phyloP scores from a whole-genome alignment of 2,329 filamentous ascomycete genomes.

The Sphaerulina musiva region DNA sequence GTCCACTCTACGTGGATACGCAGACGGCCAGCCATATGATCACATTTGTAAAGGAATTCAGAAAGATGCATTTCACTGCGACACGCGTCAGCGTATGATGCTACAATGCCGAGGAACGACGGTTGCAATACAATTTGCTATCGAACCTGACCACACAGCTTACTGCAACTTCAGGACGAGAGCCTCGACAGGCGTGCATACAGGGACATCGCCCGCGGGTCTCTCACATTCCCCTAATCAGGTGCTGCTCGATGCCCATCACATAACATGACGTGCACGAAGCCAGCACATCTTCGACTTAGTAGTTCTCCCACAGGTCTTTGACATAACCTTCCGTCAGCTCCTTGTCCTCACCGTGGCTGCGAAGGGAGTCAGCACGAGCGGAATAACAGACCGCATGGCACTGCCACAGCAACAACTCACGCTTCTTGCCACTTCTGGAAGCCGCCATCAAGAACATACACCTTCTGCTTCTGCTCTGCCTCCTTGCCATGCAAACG shows the following conservation, averaged over 20 bases:
- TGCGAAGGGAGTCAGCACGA: conserved; percentile 18
- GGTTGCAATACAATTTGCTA: too few species aligned
- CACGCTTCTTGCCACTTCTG: conserved; percentile 77
- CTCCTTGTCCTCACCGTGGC: conserved; percentile 66
- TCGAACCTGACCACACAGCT: too few species aligned
- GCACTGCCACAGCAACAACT: conserved; percentile 14
- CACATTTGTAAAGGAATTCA: too few species aligned
- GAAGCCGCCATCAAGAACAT: conserved; percentile 78
- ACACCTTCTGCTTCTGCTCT: conserved; percentile 60
- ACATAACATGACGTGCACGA: not conserved
- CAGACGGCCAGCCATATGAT: too few species aligned
- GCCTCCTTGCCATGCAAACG: conserved; percentile 38
- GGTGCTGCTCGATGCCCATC: not conserved
- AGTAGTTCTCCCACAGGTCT: conserved; percentile 64
- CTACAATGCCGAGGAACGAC: too few species aligned
- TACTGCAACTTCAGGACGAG: too few species aligned
- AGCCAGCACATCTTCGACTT: not conserved
- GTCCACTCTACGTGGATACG: too few species aligned
- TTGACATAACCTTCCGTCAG: conserved; percentile 79
- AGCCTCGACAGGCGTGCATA: too few species aligned
- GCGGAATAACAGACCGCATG: too few species aligned
- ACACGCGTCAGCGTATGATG: too few species aligned
- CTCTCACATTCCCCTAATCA: not conserved
- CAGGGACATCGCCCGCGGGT: not conserved
- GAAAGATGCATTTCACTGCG: too few species aligned